phyloP scores from a whole-genome alignment of 495 filamentous ascomycete species.

The Penicillium roqueforti region DNA sequence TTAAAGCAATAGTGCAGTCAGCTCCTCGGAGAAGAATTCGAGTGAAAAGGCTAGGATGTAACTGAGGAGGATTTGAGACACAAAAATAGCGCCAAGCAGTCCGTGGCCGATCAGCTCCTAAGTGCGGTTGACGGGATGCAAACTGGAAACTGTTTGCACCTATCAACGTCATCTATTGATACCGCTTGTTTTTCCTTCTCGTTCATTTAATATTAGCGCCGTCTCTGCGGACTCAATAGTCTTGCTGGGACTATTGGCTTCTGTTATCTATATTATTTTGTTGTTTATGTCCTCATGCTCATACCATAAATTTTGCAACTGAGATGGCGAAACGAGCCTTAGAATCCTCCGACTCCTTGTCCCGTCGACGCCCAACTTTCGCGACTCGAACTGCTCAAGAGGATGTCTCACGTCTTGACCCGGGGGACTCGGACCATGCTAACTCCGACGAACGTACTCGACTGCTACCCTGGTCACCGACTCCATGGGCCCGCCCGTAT shows the following conservation, averaged over 20 bases:
- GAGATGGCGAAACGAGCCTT: slow-evolving; percentile 21
- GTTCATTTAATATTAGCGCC: neutral
- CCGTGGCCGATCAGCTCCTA: slow-evolving; percentile 8
- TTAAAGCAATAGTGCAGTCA: neutral
- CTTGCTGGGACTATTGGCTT: slow-evolving; percentile 1
- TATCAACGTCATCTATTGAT: slow-evolving; percentile 21
- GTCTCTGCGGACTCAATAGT: neutral
- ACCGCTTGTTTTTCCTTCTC: slow-evolving; percentile 12
- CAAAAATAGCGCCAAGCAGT: slow-evolving; percentile 4
- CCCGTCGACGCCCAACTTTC: slow-evolving; percentile 48
- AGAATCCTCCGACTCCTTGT: slow-evolving; percentile 28
- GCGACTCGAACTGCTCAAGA: slow-evolving; percentile 52
- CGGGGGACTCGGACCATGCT: slow-evolving; percentile 27
- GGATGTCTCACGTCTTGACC: slow-evolving; percentile 49
- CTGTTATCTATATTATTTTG: neutral
- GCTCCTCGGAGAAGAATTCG: neutral
- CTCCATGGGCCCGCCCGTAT: slow-evolving; percentile 26
- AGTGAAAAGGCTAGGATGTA: slow-evolving; percentile 3
- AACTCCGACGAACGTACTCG: slow-evolving; percentile 21
- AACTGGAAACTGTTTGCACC: slow-evolving; percentile 34
- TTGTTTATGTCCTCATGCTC: slow-evolving; percentile 7
- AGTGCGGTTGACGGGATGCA: slow-evolving; percentile 28
- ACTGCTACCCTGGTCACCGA: slow-evolving; percentile 23
- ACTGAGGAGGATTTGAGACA: slow-evolving; percentile 10
- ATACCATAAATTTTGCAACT: neutral